Percentiles rank a stretch among this genome's conserved stretches.
phyloP scores from a whole-genome alignment of 1,284 basidiomycete genomes.

The Irpex sp. region DNA sequence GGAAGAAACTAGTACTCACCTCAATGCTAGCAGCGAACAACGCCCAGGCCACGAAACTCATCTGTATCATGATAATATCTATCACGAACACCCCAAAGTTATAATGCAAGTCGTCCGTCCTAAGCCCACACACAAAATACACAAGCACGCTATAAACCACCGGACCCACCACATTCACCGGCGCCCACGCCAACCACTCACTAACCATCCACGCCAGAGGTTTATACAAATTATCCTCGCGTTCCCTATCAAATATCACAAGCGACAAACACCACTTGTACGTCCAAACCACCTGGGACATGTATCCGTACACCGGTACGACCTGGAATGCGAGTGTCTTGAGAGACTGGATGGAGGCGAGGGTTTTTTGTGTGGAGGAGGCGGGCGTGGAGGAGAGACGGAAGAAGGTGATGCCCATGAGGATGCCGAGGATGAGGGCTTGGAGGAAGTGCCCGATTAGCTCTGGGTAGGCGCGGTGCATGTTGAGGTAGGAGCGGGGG shows the following conservation, averaged over 20 bases:
- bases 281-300: conserved; percentile 12
- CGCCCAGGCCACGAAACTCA: conserved; percentile 10
- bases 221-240: conserved; percentile 11
- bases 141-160: conserved; percentile 7
- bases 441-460: conserved; percentile 11
- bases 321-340: conserved; percentile 14
- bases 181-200: conserved; percentile 11
- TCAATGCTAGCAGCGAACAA: conserved; percentile 13
- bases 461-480: conserved; percentile 11
- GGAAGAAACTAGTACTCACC: conserved; percentile 1
- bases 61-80: conserved; percentile 11
- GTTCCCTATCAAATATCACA: conserved; percentile 10
- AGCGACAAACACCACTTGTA: conserved; percentile 13
- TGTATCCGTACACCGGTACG: conserved; percentile 10
- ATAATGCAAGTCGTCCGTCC: conserved; percentile 9
- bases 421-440: conserved; percentile 10
- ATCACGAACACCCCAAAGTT: conserved; percentile 13
- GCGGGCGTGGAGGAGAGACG: not conserved
- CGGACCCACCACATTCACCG: conserved; percentile 8
- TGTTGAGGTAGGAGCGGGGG: conserved; percentile 6
- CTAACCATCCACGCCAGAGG: conserved; percentile 8
- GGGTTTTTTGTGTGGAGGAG: not conserved
- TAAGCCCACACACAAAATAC: conserved; percentile 10
- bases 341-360: conserved; percentile 8
- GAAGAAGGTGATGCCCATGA: conserved; percentile 13